Percentiles rank a stretch among this genome's conserved stretches.
These are phyloP conservation scores for Lachnellula subtilissima DNA, from an alignment of 2,329 filamentous ascomycete species.

Conservation along the genomic window DNA sequence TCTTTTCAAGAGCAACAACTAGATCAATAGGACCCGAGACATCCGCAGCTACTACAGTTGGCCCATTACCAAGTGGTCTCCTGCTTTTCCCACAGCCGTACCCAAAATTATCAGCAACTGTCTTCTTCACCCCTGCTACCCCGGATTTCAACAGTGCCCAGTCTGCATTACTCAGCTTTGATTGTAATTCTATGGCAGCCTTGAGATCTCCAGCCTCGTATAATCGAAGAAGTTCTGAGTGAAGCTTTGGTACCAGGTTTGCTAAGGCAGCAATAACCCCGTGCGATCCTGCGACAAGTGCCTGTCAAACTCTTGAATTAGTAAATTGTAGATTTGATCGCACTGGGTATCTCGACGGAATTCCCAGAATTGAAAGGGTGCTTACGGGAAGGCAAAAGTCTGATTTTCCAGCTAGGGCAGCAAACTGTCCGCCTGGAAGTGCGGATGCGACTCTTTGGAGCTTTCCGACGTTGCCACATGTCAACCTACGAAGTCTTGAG, in stretches of 20 bases:
- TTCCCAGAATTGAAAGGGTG: constrained; percentile 30
- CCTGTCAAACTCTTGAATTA: no score
- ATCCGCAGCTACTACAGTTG: no score
- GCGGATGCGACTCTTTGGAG: constrained; percentile 47
- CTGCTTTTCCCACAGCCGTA: constrained; percentile 46
- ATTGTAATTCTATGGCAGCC: constrained; percentile 57
- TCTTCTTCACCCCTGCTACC: constrained; percentile 61
- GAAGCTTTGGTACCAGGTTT: constrained; percentile 61
- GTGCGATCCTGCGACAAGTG: constrained; percentile 57
- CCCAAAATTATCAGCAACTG: constrained; percentile 51
- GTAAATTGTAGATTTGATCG: no score
- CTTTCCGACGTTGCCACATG: constrained; percentile 50
- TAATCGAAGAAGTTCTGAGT: constrained; percentile 52
- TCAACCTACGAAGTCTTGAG: background rate
- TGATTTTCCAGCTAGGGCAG: constrained; percentile 64
- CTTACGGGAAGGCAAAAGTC: constrained; percentile 60
- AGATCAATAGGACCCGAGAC: no score
- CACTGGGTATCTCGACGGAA: no score
- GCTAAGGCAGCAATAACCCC: constrained; percentile 66
- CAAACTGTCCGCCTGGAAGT: constrained; percentile 46
- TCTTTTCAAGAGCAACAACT: no score
- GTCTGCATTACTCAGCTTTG: constrained; percentile 57
- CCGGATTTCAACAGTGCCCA: constrained; percentile 63
- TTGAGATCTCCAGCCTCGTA: constrained; percentile 50
- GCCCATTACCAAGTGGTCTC: constrained; percentile 20